Percentiles rank a stretch among this genome's conserved stretches.
These are phyloP conservation scores for Colletotrichum lentis DNA, from an alignment of 2,329 filamentous ascomycete species.

Conservation along the genomic window DNA sequence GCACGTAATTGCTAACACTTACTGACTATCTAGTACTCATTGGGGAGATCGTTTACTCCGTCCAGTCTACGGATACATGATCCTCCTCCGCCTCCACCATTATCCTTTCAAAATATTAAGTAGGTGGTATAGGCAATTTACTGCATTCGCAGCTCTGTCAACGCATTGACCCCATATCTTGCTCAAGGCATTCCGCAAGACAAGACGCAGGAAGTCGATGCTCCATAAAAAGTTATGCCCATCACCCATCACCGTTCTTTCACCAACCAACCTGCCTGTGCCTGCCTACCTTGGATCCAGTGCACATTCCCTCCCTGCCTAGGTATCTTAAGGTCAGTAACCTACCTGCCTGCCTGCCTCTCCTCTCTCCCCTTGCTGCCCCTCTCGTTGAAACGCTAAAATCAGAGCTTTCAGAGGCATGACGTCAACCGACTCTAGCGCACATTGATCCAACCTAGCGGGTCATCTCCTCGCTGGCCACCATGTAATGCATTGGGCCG, in stretches of 20 bases:
- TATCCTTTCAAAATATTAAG: neutral
- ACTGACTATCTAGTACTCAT: too few species aligned
- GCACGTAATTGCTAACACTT: too few species aligned
- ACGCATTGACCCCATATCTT: neutral
- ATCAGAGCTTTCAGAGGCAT: constrained; percentile 38
- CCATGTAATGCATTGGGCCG: constrained; percentile 30
- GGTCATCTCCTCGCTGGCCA: constrained; percentile 28
- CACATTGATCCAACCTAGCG: constrained; percentile 32
- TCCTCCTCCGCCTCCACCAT: neutral
- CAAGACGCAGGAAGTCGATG: neutral
- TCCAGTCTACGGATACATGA: neutral
- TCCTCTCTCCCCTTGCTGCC: constrained; percentile 31
- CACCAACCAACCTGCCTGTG: too few species aligned
- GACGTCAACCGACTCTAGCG: constrained; percentile 38
- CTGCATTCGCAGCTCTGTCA: neutral
- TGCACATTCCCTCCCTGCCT: too few species aligned
- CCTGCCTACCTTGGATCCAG: too few species aligned
- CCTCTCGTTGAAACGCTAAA: constrained; percentile 38
- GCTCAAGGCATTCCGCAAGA: neutral
- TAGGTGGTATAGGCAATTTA: neutral
- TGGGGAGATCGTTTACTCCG: too few species aligned
- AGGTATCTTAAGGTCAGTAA: neutral
- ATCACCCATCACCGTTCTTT: neutral
- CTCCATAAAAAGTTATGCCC: neutral
- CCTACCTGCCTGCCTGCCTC: too few species aligned